phyloP scores from a whole-genome alignment of 192 early-diverging fungal species.

The Geranomyces michiganensis region DNA sequence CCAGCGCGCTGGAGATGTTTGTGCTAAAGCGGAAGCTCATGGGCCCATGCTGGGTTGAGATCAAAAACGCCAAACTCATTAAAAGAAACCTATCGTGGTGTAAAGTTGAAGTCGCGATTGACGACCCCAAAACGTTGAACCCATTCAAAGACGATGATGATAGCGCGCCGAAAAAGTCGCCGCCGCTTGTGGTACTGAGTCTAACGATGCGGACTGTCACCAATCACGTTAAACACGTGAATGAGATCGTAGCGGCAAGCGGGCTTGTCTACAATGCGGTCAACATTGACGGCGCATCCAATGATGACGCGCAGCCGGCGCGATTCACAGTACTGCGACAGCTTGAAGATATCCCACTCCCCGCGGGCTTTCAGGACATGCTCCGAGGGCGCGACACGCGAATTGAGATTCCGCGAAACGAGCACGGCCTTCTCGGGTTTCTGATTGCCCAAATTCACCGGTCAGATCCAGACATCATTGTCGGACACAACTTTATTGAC shows the following conservation, averaged over 20 bases:
- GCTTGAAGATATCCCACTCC: slow-evolving; percentile 71
- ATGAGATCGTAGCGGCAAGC: slow-evolving; percentile 86
- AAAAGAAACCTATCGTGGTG: slow-evolving; percentile 82
- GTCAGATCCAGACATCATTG: slow-evolving; percentile 89
- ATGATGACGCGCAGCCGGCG: slow-evolving; percentile 35
- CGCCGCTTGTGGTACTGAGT: slow-evolving; percentile 86
- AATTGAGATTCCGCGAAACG: slow-evolving; percentile 68
- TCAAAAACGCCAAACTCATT: slow-evolving; percentile 60
- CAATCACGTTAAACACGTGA: slow-evolving; percentile 77
- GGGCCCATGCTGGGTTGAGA: slow-evolving; percentile 93
- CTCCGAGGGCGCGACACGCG: slow-evolving; percentile 50
- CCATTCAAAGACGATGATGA: slow-evolving; percentile 59
- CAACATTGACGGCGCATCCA: slow-evolving; percentile 40
- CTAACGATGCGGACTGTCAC: slow-evolving; percentile 82
- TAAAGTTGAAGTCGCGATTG: slow-evolving; percentile 71
- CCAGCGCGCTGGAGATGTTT: slow-evolving; percentile 87
- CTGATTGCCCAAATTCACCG: slow-evolving; percentile 75
- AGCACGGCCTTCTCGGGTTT: slow-evolving; percentile 77
- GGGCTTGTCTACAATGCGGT: slow-evolving; percentile 74
- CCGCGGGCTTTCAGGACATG: slow-evolving; percentile 72
- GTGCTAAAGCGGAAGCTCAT: slow-evolving; percentile 92
- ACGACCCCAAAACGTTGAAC: slow-evolving; percentile 70
- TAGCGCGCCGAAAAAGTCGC: slow-evolving; percentile 50
- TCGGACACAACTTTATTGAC: slow-evolving; percentile 96
- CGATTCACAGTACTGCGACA: slow-evolving; percentile 77